Evolutionary conservation across 805 yeast genomes (phyloP), one percentile per base, ranked within the genome.

Genomic region (Starmerella potacharoeniae): DNA sequence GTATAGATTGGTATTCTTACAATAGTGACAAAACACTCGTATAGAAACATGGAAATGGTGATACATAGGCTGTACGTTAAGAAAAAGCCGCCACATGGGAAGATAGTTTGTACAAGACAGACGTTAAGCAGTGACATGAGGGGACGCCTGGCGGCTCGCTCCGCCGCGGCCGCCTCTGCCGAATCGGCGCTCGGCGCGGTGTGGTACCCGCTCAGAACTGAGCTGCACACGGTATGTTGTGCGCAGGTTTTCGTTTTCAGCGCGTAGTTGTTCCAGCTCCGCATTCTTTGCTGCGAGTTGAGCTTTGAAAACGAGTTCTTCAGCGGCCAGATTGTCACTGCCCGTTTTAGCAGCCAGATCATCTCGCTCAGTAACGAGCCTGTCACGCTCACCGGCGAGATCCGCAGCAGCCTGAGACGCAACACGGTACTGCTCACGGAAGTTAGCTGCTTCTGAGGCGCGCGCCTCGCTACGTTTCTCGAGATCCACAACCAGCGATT

Each of bases 1-100:
- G 86, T 6, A 75, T 88, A 3, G 85, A 84, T 64, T 53, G 85
- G 44, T 85, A 52, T 22, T 6, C 39, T 6, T 4, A 16, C 16
- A 13, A 42, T 22, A 22, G 22, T 28, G 45, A 14, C 13, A 13
- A 31, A 28, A 30, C 11, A 36, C 30, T 30, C 13, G 7, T 29
- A 9, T 29, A 28, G 30, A 2, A 22, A 22, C 22, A 22, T 22
- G 22, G 22, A 22, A 22, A 22, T 22, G 22, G 22, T 22, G 22
- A 22, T 22, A 22, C 22, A 22, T 22, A 22, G 22, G 22, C 22
- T 22, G 22, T 22, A 22, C 22, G 22, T 22, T 22, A 22, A 10
- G 35, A 3, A 33, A 33, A 33, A 33, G 4, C 22, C 3, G 22
- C 22, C 22, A 3, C 22, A 22, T 22, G 3, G 22, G 22, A 22